Evolutionary conservation across 352 stramenopile genomes (phyloP).

Genomic region (Chrysophaeum taylorii): DNA sequence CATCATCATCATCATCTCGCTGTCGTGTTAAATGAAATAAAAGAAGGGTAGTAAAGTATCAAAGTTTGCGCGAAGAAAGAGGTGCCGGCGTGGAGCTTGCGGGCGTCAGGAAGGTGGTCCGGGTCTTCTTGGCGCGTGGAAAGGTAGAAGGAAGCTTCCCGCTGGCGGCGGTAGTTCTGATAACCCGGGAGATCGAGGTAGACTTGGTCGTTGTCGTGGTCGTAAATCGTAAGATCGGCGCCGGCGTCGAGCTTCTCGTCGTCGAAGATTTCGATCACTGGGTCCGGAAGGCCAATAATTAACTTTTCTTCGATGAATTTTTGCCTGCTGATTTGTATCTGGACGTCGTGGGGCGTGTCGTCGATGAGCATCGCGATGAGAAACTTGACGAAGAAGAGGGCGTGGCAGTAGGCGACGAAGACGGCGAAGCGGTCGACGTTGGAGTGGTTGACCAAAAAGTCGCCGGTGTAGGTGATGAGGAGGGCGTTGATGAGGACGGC

Average conservation of each 20-base stretch:
- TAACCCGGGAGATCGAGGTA: conserved; percentile 13
- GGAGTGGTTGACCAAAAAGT: conserved; percentile 39
- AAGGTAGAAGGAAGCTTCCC: no score
- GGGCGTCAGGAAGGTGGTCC: no score
- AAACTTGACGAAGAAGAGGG: conserved; percentile 55
- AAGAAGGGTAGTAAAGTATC: no score
- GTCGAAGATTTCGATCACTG: neutral
- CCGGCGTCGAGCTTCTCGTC: neutral
- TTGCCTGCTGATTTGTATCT: conserved; percentile 55
- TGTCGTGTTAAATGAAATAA: no score
- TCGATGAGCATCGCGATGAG: conserved; percentile 56
- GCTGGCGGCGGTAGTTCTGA: no score
- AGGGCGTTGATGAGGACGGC: conserved; percentile 68
- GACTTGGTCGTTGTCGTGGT: neutral
- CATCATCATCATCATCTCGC: no score
- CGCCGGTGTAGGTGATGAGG: conserved; percentile 66
- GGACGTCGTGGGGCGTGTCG: conserved; percentile 53
- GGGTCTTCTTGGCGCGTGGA: no score
- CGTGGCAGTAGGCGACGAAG: conserved; percentile 46
- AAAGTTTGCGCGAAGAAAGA: no score
- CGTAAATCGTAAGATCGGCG: conserved; percentile 1
- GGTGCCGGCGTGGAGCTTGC: no score
- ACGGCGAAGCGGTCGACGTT: conserved; percentile 46
- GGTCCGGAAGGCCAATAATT: conserved; percentile 29
- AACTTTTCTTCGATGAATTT: conserved; percentile 68